Evolutionary conservation across 257 asterid genomes (phyloP).

Genomic region (Ballota nigra): DNA sequence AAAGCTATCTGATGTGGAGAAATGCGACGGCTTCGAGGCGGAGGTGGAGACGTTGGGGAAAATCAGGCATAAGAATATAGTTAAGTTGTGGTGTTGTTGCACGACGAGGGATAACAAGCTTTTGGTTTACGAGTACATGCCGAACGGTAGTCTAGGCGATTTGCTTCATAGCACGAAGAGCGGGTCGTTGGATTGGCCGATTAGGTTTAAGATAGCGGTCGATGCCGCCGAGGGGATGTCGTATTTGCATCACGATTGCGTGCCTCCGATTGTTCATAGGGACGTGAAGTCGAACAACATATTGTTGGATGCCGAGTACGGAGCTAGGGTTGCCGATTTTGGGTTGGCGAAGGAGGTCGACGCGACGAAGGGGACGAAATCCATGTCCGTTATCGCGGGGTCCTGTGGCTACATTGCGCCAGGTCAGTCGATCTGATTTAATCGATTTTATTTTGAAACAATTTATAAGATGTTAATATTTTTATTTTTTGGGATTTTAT

Average conservation of each 20-base stretch:
- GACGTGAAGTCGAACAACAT: conserved; percentile 91
- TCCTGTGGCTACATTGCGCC: conserved; percentile 98
- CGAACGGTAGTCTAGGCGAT: conserved; percentile 91
- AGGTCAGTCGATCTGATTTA: conserved; percentile 50
- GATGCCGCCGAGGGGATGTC: conserved; percentile 96
- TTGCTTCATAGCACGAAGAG: conserved; percentile 78
- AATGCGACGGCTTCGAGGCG: conserved; percentile 71
- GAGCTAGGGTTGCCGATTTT: conserved; percentile 92
- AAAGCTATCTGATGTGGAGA: conserved; percentile 60
- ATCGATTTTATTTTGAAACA: neutral
- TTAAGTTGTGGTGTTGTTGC: conserved; percentile 90
- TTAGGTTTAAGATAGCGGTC: conserved; percentile 69
- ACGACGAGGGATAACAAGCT: conserved; percentile 71
- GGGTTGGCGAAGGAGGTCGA: conserved; percentile 89
- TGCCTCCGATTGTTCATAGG: conserved; percentile 83
- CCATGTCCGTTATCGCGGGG: conserved; percentile 95
- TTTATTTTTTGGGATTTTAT: neutral
- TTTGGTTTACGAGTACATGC: conserved; percentile 94
- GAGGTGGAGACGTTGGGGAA: conserved; percentile 92
- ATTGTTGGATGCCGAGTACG: conserved; percentile 71
- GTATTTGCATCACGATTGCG: conserved; percentile 90
- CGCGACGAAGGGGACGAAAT: conserved; percentile 46
- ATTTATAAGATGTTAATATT: neutral
- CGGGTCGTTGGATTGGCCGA: conserved; percentile 76
- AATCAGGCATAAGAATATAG: conserved; percentile 91